Percentiles rank a stretch among this genome's conserved stretches.
Evolutionary conservation across 192 early-diverging fungal species (phyloP).

Genomic region (Chytriomyces hyalinus): DNA sequence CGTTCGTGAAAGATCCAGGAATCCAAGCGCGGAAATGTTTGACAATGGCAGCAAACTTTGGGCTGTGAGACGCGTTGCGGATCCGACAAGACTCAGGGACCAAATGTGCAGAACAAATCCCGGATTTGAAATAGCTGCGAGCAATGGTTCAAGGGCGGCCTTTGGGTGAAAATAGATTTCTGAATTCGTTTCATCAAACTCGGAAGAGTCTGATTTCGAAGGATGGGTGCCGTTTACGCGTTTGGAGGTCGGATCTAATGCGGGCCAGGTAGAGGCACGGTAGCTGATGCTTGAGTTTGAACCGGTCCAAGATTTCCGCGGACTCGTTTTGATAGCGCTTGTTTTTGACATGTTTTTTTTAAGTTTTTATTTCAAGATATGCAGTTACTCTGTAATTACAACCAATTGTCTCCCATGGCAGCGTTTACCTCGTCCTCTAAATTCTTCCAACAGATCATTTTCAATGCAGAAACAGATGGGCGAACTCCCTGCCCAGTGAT

Average conservation of each 20-base stretch:
- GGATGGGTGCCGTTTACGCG: no score
- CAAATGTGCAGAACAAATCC: slow-evolving; percentile 21
- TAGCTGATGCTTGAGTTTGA: slow-evolving; percentile 3
- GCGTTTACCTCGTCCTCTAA: not conserved
- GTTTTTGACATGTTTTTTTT: not conserved
- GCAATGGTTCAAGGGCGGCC: not conserved
- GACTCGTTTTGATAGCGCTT: not conserved
- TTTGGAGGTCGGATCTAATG: not conserved
- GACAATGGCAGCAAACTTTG: slow-evolving; percentile 29
- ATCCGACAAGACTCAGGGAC: slow-evolving; percentile 30
- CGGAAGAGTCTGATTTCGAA: no score
- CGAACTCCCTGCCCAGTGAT: not conserved
- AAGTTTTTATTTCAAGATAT: not conserved
- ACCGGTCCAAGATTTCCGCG: slow-evolving; percentile 14
- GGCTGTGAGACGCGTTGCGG: not conserved
- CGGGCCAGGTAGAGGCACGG: slow-evolving; percentile 3
- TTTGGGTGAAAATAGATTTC: not conserved
- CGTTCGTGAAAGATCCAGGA: slow-evolving; percentile 50
- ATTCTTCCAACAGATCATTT: not conserved
- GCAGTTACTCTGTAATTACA: not conserved
- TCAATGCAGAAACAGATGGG: not conserved
- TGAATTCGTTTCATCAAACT: no score
- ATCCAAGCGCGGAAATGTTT: slow-evolving; percentile 39
- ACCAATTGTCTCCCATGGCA: slow-evolving; percentile 1
- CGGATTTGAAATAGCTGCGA: not conserved